phyloP scores from a whole-genome alignment of 768 basidiomycete species.

The Leccinum uliginosum region DNA sequence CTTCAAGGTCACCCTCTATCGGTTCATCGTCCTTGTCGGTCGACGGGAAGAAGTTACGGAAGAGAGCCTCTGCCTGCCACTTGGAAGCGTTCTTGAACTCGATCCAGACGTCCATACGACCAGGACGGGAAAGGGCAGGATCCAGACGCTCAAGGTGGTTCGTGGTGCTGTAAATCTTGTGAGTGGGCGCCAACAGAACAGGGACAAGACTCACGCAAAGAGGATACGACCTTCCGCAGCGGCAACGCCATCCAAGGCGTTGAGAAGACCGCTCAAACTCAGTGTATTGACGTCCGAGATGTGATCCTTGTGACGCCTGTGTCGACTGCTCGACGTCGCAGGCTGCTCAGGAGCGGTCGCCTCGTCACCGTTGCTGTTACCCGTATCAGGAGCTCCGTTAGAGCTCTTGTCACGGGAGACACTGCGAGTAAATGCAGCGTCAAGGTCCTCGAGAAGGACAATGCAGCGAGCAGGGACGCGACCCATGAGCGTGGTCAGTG shows the following conservation, averaged over 20 bases:
- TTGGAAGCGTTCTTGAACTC: conserved; percentile 85
- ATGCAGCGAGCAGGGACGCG: conserved; percentile 82
- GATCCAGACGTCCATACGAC: conserved; percentile 90
- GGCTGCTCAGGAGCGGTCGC: conserved; percentile 26
- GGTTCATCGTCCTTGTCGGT: conserved; percentile 47
- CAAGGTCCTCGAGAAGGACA: conserved; percentile 85
- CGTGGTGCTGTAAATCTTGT: conserved; percentile 53
- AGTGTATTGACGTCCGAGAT: conserved; percentile 78
- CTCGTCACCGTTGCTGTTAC: conserved; percentile 32
- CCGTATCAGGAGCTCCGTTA: conserved; percentile 40
- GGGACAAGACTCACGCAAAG: conserved; percentile 64
- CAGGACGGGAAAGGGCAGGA: conserved; percentile 86
- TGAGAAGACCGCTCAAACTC: conserved; percentile 75
- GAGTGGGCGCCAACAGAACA: background rate
- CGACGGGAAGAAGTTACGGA: conserved; percentile 89
- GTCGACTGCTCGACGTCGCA: conserved; percentile 35
- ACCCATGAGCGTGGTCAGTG: conserved; percentile 81
- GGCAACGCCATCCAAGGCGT: conserved; percentile 82
- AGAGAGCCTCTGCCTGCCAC: conserved; percentile 81
- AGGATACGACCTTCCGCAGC: conserved; percentile 84
- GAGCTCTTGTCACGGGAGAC: conserved; percentile 58
- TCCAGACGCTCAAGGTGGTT: conserved; percentile 91
- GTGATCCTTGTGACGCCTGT: conserved; percentile 48
- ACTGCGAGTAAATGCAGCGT: conserved; percentile 82
- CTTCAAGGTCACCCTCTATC: conserved; percentile 40